Evolutionary conservation across 2,329 filamentous ascomycete species (phyloP), one percentile per base, ranked within the genome.

Genomic region (Trichophyton mentagrophytes): DNA sequence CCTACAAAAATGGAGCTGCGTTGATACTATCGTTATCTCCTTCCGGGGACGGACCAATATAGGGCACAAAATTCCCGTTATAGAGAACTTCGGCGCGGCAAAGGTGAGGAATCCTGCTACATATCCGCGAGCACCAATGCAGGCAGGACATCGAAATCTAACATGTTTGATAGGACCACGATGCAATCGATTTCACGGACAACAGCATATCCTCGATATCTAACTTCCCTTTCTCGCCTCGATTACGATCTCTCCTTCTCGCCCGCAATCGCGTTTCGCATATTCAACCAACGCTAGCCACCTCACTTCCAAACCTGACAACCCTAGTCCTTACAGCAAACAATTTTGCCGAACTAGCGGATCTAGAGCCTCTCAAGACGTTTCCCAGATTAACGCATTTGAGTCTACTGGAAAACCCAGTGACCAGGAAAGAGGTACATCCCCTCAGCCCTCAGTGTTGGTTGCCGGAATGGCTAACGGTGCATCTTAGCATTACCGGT

Each of bases 121-220:
- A 56, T 17, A 11, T n/a, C 42, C 49, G 9, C 33, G 11, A 38
- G 22, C 9, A 13, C 33, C 33, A 38, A 38, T 42, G 3, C 11
- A 17, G n/a, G 11, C 38, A 22, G 22, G 1, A 15, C 11, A 1
- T n/a, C 38, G 13, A 25, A 33, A 55, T 25, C 30, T 55, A 22
- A 55, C n/a, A 3, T n/a, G 27, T 8, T 9, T 3, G 11, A 15
- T 69, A 95, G 89, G 89, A 91, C 69, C 90, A 95, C 82, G 93
- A 97, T 79, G 86, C 89, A 66, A 95, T 99, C 80, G 93, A 99
- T 78, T 86, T 99, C 70, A 97, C 93, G 75, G 93, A 99, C 80
- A 99, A 99, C 75, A 91, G 96, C 76, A 92, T 99, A 70, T 85
- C 89, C 68, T 80, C 87, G 57, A 83, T 99, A 65, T 87, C 86